Conservation (phyloP, 2,329 filamentous ascomycete species). For the Periconia digitata region DNA sequence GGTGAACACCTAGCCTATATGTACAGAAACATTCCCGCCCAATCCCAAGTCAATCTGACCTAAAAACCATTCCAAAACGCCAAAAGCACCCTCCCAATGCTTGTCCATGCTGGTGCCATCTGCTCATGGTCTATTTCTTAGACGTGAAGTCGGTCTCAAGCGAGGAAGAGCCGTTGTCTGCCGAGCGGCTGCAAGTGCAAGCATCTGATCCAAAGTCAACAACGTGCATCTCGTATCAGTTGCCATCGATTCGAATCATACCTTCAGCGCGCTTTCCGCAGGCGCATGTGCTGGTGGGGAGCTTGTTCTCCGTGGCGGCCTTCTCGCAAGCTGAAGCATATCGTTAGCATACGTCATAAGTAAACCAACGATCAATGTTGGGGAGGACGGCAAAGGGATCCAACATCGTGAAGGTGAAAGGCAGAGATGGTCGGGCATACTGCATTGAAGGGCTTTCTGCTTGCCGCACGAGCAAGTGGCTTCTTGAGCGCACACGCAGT, state of each 20-base stretch:
- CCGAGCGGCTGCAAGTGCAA: constrained; percentile 81
- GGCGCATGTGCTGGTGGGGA: constrained; percentile 68
- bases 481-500: constrained; percentile 61
- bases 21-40: not conserved
- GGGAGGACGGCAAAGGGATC: not conserved
- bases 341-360: constrained; percentile 16
- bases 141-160: constrained; percentile 89
- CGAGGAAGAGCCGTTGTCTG: constrained; percentile 61
- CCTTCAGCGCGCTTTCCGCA: constrained; percentile 75
- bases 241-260: constrained; percentile 48
- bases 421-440: constrained; percentile 26
- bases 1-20: not conserved
- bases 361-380: not conserved
- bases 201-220: constrained; percentile 29
- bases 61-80: not conserved
- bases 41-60: not conserved
- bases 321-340: constrained; percentile 64
- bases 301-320: constrained; percentile 71
- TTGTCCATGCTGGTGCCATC: not conserved
- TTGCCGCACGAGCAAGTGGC: constrained; percentile 85
- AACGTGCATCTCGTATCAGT: not conserved
- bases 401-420: constrained; percentile 8
- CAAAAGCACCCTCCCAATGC: not conserved
- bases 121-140: constrained; percentile 45
- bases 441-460: constrained; percentile 82